A percentile compares a stretch with the other conserved stretches of the same genome.
Evolutionary conservation across 164 flowering plant species (phyloP).

Genomic region (Piper betle): DNA sequence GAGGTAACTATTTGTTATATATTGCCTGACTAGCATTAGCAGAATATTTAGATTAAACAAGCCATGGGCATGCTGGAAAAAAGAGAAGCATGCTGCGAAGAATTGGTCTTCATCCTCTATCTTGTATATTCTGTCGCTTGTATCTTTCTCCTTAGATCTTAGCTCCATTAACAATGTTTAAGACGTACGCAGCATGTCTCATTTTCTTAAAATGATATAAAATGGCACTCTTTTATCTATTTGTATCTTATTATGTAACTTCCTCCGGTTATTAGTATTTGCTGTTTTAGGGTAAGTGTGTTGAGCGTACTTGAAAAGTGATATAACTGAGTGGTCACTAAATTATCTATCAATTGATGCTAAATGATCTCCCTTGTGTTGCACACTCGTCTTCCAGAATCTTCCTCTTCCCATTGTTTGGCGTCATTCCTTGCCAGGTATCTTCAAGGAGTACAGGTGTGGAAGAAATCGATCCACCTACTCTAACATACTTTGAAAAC

Average conservation of each 20-base stretch:
- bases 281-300: too few species aligned
- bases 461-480: too few species aligned
- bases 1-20: not conserved
- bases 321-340: too few species aligned
- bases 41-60: conserved; percentile 8
- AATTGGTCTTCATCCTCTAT: not conserved
- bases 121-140: conserved; percentile 17
- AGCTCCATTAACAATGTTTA: not conserved
- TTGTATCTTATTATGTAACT: conserved; percentile 21
- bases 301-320: too few species aligned
- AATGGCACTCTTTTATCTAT: not conserved
- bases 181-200: conserved; percentile 2
- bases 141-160: not conserved
- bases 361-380: too few species aligned
- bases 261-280: too few species aligned
- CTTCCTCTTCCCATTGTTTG: too few species aligned
- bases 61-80: conserved; percentile 19
- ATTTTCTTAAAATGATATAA: conserved; percentile 1
- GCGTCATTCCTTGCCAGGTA: too few species aligned
- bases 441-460: too few species aligned
- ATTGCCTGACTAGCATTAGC: conserved; percentile 3
- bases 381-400: too few species aligned
- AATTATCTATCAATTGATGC: too few species aligned
- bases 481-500: too few species aligned
- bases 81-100: conserved; percentile 11